A percentile compares a stretch with the other conserved stretches of the same genome.
phyloP scores from a whole-genome alignment of 352 stramenopile genomes.

The Pythium aphanidermatum region DNA sequence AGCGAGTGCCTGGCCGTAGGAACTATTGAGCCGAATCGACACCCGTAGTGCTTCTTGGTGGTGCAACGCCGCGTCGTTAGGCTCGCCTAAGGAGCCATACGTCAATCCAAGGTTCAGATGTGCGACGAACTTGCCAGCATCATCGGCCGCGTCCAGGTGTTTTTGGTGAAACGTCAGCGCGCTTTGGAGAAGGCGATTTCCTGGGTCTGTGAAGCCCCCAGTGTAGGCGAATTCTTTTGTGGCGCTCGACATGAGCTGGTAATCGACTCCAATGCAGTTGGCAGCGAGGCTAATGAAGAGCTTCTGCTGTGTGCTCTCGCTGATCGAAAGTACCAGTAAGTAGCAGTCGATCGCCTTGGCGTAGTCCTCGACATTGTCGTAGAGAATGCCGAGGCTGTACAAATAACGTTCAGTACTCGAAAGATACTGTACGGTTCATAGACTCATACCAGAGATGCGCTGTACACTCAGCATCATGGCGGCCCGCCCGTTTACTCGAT shows the following conservation, averaged over 20 bases:
- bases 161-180: constrained; percentile 67
- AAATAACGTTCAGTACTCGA: too few species aligned
- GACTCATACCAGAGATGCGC: constrained; percentile 84
- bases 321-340: constrained; percentile 80
- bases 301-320: constrained; percentile 70
- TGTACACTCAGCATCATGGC: constrained; percentile 77
- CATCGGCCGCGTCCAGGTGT: constrained; percentile 71
- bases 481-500: constrained; percentile 78
- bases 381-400: constrained; percentile 63
- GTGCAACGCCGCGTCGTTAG: constrained; percentile 69
- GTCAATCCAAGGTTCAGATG: constrained; percentile 83
- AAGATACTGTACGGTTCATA: too few species aligned
- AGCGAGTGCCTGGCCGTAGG: constrained; percentile 80
- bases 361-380: constrained; percentile 86
- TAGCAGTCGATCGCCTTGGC: constrained; percentile 82
- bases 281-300: constrained; percentile 69
- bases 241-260: constrained; percentile 63
- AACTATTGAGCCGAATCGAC: constrained; percentile 78
- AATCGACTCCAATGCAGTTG: constrained; percentile 88
- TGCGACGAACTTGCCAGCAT: constrained; percentile 84
- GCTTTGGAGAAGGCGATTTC: constrained; percentile 39
- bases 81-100: constrained; percentile 54
- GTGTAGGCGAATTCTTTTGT: constrained; percentile 67
- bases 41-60: constrained; percentile 85
- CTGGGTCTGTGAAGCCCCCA: constrained; percentile 53